Conservation (phyloP, 1,284 basidiomycete species). For the Wolfiporia cocos region DNA sequence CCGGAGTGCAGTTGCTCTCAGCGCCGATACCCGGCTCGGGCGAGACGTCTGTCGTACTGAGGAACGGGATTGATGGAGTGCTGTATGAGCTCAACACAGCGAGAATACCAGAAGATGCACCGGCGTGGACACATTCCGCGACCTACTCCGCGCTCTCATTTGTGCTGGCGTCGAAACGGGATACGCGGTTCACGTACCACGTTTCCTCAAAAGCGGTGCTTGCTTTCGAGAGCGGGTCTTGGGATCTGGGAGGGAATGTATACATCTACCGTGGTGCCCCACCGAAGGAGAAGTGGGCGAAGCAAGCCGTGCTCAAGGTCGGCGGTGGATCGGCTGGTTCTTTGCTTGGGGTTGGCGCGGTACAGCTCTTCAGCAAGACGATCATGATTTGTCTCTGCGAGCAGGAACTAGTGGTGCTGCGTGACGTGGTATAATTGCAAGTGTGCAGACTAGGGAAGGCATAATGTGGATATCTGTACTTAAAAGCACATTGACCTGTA, state of each 20-base stretch:
- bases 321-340: constrained; percentile 64
- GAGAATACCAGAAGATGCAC: constrained; percentile 19
- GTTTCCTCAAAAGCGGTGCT: constrained; percentile 49
- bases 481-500: neutral
- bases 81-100: constrained; percentile 47
- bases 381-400: constrained; percentile 76
- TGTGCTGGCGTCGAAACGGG: constrained; percentile 90
- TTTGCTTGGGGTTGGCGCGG: constrained; percentile 69
- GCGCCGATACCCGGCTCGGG: constrained; percentile 49
- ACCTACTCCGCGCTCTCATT: constrained; percentile 90
- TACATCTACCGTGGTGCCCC: constrained; percentile 72
- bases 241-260: constrained; percentile 67
- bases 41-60: constrained; percentile 54
- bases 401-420: constrained; percentile 63
- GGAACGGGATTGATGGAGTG: constrained; percentile 80
- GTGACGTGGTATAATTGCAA: constrained; percentile 31
- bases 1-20: constrained; percentile 52
- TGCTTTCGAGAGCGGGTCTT: constrained; percentile 75
- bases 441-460: neutral
- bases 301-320: constrained; percentile 74
- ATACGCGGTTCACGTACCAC: constrained; percentile 81
- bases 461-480: neutral
- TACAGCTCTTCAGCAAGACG: constrained; percentile 29
- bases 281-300: constrained; percentile 50
- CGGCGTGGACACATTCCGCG: constrained; percentile 66